Evolutionary conservation across 1,284 basidiomycete genomes (phyloP).

Genomic region (Melampsora americana): DNA sequence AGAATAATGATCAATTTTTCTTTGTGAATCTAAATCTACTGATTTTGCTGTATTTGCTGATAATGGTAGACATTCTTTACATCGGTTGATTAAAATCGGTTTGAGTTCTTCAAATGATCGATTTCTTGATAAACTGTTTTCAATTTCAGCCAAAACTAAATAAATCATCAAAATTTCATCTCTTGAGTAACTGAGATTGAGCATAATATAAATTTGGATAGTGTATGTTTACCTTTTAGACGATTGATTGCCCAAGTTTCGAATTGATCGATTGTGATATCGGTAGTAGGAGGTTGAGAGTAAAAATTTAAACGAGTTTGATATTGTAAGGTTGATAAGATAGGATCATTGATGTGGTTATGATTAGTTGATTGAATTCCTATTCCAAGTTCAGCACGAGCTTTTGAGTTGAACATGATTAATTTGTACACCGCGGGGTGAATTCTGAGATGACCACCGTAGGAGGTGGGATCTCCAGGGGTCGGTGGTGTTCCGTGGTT

Average conservation of each 20-base stretch:
- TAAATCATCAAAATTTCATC: neutral
- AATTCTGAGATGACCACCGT: too few species aligned
- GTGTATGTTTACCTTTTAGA: conserved; percentile 60
- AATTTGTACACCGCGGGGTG: too few species aligned
- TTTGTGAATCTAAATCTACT: conserved; percentile 63
- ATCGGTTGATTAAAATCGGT: conserved; percentile 63
- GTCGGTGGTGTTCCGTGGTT: too few species aligned
- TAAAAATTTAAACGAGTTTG: conserved; percentile 82
- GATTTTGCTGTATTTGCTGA: conserved; percentile 62
- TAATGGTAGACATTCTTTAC: conserved; percentile 70
- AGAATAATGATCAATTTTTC: conserved; percentile 81
- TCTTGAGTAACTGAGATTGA: neutral
- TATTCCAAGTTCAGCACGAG: neutral
- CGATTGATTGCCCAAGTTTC: conserved; percentile 87
- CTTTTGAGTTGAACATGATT: conserved; percentile 3
- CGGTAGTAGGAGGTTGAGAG: conserved; percentile 75
- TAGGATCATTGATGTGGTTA: neutral
- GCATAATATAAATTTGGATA: neutral
- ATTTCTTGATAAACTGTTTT: conserved; percentile 83
- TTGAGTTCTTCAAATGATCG: conserved; percentile 72
- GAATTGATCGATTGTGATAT: conserved; percentile 94
- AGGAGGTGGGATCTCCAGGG: too few species aligned
- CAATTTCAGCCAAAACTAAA: conserved; percentile 83
- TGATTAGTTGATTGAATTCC: neutral
- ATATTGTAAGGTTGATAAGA: conserved; percentile 55